These are phyloP conservation scores for Cryptomeria japonica DNA, from an alignment of 75 land plant genomes.

Conservation along the genomic window DNA sequence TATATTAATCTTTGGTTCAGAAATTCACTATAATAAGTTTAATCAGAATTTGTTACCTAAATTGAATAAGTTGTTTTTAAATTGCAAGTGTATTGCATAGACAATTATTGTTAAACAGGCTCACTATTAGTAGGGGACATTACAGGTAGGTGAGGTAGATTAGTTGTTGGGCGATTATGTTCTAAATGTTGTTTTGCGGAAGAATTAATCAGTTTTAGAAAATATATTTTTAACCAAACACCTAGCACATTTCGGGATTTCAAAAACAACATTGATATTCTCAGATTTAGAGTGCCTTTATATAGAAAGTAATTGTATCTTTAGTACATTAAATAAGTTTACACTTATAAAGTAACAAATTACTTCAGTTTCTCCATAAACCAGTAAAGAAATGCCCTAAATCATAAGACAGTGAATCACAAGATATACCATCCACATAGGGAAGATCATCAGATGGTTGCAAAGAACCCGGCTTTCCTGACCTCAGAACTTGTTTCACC, in stretches of 20 bases:
- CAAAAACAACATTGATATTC: background rate
- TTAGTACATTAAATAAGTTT: background rate
- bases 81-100: too few species aligned
- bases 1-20: too few species aligned
- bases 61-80: too few species aligned
- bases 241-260: background rate
- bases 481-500: constrained; percentile 53
- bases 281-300: background rate
- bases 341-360: background rate
- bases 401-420: background rate
- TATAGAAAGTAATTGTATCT: background rate
- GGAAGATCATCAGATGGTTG: constrained; percentile 72
- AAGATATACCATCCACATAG: constrained; percentile 69
- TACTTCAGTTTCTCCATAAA: background rate
- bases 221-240: background rate
- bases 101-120: too few species aligned
- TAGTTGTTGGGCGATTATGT: too few species aligned
- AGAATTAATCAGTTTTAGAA: too few species aligned
- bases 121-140: too few species aligned
- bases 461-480: constrained; percentile 65
- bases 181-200: too few species aligned
- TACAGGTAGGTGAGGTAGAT: too few species aligned
- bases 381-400: background rate
- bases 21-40: too few species aligned
- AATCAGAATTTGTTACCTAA: too few species aligned